Base-by-base conservation (phyloP, 306 rosid species). In the Sindora glabra region DNA sequence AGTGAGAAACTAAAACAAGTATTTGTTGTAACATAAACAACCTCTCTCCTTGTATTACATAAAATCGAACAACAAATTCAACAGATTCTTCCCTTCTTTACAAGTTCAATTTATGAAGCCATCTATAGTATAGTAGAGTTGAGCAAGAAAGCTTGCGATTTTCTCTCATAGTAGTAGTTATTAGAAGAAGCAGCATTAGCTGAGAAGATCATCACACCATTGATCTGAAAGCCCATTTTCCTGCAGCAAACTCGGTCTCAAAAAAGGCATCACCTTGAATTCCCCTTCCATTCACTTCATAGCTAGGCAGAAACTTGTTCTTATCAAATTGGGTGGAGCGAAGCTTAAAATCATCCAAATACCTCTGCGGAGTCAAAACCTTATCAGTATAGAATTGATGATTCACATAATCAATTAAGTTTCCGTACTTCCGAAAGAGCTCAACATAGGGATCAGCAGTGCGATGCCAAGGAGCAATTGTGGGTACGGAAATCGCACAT, bases 181-280 rank as follows among this genome's bases (percentile, higher is more conserved):
- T 72, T 69, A 1, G 62, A 17, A 2, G 64, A 42, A 27, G 83
- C 59, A 29, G 68, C 86, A 59, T 81, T 88, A 0, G 77, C 84
- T 0, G 85, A 80, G 74, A 56, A 80, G 57, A 82, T 82, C 86
- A 82, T 79, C 5, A 77, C 66, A 19, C 89, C 89, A n/a, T 62
- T 69, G n/a, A 81, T 24, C 8, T 41, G n/a, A 59, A 38, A 62
- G 76, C 10, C 79, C 88, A 57, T 71, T 71, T 9, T 38, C 24
- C 50, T 68, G 49, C 59, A 74, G 52, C 56, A 79, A 40, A 9
- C 23, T 36, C 48, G 79, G 82, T 82, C 37, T 39, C 77, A 49
- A 86, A 82, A 42, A 80, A 77, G 1, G 76, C 61, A 40, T 80
- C 72, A 25, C 87, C 81, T 56, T 80, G 85, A 45, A 80, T 80